These are phyloP conservation scores for Hymenoscyphus fructigenus DNA, from an alignment of 2,329 filamentous ascomycete species.

Conservation along the genomic window DNA sequence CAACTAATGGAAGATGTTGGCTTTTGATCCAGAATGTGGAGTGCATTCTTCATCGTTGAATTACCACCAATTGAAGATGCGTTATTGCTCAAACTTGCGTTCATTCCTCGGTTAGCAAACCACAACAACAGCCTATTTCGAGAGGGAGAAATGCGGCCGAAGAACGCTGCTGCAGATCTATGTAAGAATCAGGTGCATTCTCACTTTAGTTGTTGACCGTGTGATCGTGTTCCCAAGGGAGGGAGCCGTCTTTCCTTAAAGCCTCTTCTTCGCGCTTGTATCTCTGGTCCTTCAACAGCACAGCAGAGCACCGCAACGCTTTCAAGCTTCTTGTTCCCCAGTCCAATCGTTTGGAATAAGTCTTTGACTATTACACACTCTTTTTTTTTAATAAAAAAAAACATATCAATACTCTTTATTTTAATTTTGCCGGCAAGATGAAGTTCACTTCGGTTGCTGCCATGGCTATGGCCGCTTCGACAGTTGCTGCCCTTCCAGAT, in stretches of 20 bases:
- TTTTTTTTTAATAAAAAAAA: neutral
- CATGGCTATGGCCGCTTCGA: conserved; percentile 39
- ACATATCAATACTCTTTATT: neutral
- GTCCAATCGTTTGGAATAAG: conserved; percentile 6
- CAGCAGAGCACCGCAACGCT: conserved; percentile 3
- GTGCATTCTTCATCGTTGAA: conserved; percentile 4
- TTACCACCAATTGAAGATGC: neutral
- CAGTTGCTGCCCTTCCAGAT: conserved; percentile 8
- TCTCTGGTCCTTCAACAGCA: conserved; percentile 1
- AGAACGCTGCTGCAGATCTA: conserved; percentile 10
- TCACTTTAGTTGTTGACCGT: neutral
- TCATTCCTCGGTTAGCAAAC: conserved; percentile 7
- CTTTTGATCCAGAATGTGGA: conserved; percentile 1
- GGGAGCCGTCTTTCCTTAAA: conserved; percentile 2
- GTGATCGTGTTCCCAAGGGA: conserved; percentile 5
- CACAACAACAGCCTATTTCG: conserved; percentile 4
- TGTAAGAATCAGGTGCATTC: conserved; percentile 1
- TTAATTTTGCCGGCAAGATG: conserved; percentile 52
- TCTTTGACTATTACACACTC: conserved; percentile 39
- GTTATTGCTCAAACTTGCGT: conserved; percentile 1
- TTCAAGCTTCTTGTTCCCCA: conserved; percentile 15
- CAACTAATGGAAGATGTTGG: neutral
- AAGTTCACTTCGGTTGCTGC: conserved; percentile 56
- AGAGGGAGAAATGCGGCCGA: conserved; percentile 4
- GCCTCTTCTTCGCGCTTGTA: neutral